Percentiles rank a stretch among this genome's conserved stretches.
Conservation (phyloP, 2,329 filamentous ascomycete species). For the Thielaviopsis ethacetica region DNA sequence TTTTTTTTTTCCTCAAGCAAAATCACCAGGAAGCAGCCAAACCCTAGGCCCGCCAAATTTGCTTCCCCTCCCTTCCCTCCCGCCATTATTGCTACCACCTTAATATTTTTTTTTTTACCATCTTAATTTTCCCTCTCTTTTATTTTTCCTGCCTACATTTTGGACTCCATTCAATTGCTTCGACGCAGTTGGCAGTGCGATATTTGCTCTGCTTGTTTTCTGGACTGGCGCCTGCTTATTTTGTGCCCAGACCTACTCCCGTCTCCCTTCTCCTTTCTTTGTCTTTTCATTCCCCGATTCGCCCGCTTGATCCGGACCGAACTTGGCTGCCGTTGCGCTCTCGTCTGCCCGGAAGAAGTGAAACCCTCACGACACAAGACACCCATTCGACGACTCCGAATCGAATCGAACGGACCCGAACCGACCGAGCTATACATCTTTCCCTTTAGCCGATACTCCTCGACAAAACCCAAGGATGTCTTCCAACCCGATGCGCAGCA, state of each 20-base stretch:
- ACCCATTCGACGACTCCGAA: not conserved
- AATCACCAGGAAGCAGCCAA: not conserved
- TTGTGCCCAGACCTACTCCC: not conserved
- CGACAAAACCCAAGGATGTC: constrained; percentile 18
- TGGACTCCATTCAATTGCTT: not conserved
- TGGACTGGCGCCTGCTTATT: not conserved
- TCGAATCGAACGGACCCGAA: not conserved
- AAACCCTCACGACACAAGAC: not conserved
- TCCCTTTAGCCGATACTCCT: not conserved
- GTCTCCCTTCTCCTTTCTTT: not conserved
- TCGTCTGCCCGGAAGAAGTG: not conserved
- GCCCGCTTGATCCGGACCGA: not conserved
- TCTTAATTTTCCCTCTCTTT: not conserved
- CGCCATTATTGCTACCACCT: not conserved
- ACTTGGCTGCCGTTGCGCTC: not conserved
- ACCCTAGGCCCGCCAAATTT: not conserved
- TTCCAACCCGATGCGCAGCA: constrained; percentile 51
- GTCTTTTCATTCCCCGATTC: not conserved
- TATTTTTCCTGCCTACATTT: not conserved
- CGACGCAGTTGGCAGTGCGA: not conserved
- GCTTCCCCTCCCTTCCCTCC: not conserved
- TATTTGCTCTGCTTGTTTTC: not conserved
- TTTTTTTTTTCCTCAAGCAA: not conserved
- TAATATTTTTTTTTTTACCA: not conserved
- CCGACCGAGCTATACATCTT: not conserved